Evolutionary conservation across 176 grass and related monocot genomes (phyloP), one percentile per base, ranked within the genome.

Genomic region (Musa beccarii): DNA sequence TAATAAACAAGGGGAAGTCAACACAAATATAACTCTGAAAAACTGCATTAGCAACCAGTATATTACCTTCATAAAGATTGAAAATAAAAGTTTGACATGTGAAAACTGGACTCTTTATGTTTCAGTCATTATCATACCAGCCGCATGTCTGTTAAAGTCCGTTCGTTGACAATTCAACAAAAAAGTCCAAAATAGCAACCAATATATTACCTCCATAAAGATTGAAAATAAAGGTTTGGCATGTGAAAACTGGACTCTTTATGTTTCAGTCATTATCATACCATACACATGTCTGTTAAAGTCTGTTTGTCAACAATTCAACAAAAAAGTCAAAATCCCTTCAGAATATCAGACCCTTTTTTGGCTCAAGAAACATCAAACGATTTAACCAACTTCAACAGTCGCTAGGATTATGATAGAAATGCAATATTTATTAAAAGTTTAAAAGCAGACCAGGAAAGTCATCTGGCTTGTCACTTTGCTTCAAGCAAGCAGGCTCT

Each of bases 401-500:
- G 11, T 66, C 34, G 9, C 0, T 71, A 69, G 1, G 0, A 66
- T 55, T 57, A 74, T 22, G 69, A 65, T 75, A 78, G 0, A 67
- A 67, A 67, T 67, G 25, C 26, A 67, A 34, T 23, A 2, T 29
- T 34, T 15, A 29, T 67, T 4, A 24, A 1, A 81, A 7, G 68
- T 19, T 73, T 50, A 83, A 63, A 43, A 85, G 75, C 17, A 76
- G 55, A 83, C 76, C 49, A 25, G 56, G 68, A 54, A 79, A 78
- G 71, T 66, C 53, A 79, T 85, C 88, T 85, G 84, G 68, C 56
- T 78, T 75, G n/a, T 49, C 70, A 66, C 56, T 90, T 86, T 2
- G 69, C 56, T 78, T 81, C 80, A 84, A 0, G 56, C 80, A 62
- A 51, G 90, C 54, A 78, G 90, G 94, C 22, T 98, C 94, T 51